These are phyloP conservation scores for Globisporangium lucens DNA, from an alignment of 352 stramenopile species.

Conservation along the genomic window DNA sequence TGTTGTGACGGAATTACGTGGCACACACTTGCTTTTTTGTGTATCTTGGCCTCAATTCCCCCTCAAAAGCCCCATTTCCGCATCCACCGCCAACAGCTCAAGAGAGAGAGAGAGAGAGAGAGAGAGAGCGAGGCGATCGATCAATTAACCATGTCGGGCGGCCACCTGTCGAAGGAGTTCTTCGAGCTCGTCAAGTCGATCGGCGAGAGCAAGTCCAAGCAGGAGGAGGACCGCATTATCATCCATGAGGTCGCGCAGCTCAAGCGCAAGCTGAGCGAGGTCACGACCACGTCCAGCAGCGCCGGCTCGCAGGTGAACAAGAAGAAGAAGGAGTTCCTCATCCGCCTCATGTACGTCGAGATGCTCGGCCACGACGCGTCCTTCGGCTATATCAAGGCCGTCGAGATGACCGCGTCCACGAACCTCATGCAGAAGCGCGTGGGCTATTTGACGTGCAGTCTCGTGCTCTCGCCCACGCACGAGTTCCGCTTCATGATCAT, in stretches of 20 bases:
- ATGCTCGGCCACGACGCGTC: constrained; percentile 99
- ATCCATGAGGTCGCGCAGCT: constrained; percentile 93
- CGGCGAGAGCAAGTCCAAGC: constrained; percentile 99
- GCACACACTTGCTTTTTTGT: constrained; percentile 1
- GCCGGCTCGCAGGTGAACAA: constrained; percentile 86
- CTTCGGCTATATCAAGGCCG: constrained; percentile 98
- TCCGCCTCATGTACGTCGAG: constrained; percentile 99
- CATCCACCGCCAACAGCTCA: neutral
- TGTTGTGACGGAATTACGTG: constrained; percentile 1
- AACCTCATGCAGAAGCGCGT: constrained; percentile 99
- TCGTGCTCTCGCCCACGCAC: constrained; percentile 97
- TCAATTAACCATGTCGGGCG: constrained; percentile 65
- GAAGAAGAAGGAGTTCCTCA: constrained; percentile 99
- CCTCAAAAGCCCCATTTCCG: neutral
- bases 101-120: neutral
- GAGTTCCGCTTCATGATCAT: constrained; percentile 99
- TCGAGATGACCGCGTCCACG: constrained; percentile 97
- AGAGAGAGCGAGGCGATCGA: neutral
- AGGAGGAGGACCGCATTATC: constrained; percentile 99
- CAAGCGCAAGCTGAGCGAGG: constrained; percentile 94
- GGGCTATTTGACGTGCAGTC: constrained; percentile 93
- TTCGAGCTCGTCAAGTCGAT: constrained; percentile 99
- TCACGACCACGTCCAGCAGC: constrained; percentile 71
- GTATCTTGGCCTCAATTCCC: neutral
- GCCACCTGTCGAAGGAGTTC: constrained; percentile 96